Conservation (phyloP, 2,329 filamentous ascomycete species). For the Monosporascus cannonballus region DNA sequence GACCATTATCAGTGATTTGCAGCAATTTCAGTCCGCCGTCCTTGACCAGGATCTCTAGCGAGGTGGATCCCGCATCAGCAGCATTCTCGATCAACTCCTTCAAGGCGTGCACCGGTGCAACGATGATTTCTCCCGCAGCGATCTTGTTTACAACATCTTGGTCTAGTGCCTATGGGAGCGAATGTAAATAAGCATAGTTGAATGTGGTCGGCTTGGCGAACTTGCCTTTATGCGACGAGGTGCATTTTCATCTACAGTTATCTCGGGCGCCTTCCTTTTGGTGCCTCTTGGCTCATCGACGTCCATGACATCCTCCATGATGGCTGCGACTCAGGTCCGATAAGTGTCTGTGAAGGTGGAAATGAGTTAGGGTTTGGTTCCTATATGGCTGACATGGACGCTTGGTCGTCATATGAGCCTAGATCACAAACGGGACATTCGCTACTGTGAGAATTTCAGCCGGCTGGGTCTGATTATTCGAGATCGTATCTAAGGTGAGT, state of each 20-base stretch:
- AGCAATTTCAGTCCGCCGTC: constrained; percentile 92
- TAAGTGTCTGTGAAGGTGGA: no score
- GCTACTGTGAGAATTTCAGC: no score
- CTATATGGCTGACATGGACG: no score
- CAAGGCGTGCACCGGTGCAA: constrained; percentile 89
- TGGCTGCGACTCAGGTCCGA: neutral
- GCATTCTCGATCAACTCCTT: constrained; percentile 97
- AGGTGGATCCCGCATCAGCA: constrained; percentile 92
- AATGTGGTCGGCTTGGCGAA: neutral
- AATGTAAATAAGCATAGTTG: neutral
- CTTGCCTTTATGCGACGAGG: constrained; percentile 43
- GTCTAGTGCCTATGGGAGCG: constrained; percentile 62
- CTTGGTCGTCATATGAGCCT: no score
- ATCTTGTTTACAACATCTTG: constrained; percentile 97
- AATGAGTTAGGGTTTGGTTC: neutral
- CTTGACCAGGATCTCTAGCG: constrained; percentile 85
- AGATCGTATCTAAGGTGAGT: neutral
- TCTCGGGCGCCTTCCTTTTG: constrained; percentile 44
- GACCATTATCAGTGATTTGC: constrained; percentile 96
- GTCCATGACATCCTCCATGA: constrained; percentile 37
- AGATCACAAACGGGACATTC: no score
- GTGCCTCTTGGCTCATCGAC: constrained; percentile 36
- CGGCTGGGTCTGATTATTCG: no score
- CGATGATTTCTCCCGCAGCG: constrained; percentile 95
- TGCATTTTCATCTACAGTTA: constrained; percentile 22